phyloP scores from a whole-genome alignment of 148 eudicot genomes.

The Chenopodium quinoa region DNA sequence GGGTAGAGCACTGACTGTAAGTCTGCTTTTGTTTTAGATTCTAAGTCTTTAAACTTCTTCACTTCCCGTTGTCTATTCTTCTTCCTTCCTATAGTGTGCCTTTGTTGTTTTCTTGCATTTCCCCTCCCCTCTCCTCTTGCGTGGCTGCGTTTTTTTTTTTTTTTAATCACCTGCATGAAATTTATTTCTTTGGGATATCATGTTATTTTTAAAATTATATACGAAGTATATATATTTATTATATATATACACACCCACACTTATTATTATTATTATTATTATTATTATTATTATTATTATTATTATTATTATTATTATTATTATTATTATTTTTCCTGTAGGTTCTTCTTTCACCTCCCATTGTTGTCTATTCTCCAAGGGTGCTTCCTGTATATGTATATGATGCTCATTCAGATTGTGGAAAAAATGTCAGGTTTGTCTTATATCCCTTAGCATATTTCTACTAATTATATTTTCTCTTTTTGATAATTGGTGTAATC shows the following conservation, averaged over 20 bases:
- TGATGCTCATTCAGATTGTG: conserved; percentile 99
- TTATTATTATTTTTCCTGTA: conserved; percentile 17
- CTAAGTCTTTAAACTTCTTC: background rate
- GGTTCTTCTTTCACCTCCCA: conserved; percentile 99
- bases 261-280: too few species aligned
- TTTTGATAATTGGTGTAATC: conserved; percentile 3
- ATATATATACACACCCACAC: too few species aligned
- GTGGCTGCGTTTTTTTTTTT: too few species aligned
- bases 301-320: too few species aligned
- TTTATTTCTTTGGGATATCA: too few species aligned
- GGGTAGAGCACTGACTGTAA: conserved; percentile 93
- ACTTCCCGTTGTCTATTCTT: background rate
- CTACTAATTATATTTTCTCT: background rate
- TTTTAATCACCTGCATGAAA: too few species aligned
- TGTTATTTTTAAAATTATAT: too few species aligned
- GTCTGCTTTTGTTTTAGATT: conserved; percentile 25
- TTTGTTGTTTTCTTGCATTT: too few species aligned
- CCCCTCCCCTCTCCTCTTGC: too few species aligned
- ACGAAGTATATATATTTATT: too few species aligned
- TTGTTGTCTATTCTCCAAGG: conserved; percentile 95
- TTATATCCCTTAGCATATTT: background rate
- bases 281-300: too few species aligned
- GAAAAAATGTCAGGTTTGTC: conserved; percentile 93
- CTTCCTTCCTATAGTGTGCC: background rate
- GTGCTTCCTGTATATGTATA: conserved; percentile 97